Conservation (phyloP, 164 flowering plant species). For the Magnolia kwangsiensis region DNA sequence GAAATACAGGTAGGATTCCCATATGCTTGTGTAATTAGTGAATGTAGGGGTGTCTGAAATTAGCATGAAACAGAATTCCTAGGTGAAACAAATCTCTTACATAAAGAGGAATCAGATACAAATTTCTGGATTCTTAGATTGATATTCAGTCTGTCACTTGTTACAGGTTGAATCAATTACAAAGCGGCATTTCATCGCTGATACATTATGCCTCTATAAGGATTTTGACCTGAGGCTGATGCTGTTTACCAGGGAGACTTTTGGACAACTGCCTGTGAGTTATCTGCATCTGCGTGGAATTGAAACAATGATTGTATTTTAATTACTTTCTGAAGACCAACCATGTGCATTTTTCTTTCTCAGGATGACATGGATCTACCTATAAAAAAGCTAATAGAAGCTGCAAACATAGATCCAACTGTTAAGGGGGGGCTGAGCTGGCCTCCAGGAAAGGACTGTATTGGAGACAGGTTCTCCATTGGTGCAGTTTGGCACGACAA, state of each 20-base stretch:
- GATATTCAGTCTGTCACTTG: background rate
- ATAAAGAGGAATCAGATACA: no score
- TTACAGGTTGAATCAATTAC: constrained; percentile 47
- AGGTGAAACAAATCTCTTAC: no score
- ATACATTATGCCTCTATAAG: constrained; percentile 48
- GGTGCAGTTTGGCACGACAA: constrained; percentile 48
- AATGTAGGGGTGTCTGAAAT: no score
- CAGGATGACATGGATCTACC: constrained; percentile 47
- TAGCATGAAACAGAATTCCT: no score
- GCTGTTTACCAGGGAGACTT: constrained; percentile 42
- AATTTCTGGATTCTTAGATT: no score
- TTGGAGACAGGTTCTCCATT: constrained; percentile 38
- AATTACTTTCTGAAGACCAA: background rate
- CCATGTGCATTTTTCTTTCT: background rate
- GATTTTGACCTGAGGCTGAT: constrained; percentile 55
- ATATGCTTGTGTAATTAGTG: no score
- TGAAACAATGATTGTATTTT: background rate
- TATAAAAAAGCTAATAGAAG: constrained; percentile 31
- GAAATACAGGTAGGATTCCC: no score
- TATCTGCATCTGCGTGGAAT: background rate
- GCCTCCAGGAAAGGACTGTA: constrained; percentile 48
- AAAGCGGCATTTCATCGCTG: constrained; percentile 48
- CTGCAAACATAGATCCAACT: constrained; percentile 43
- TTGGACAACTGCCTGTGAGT: background rate
- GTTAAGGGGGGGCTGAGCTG: constrained; percentile 59